Base-by-base conservation (phyloP, 2,329 filamentous ascomycete genomes). In the Epichloe gansuensis region DNA sequence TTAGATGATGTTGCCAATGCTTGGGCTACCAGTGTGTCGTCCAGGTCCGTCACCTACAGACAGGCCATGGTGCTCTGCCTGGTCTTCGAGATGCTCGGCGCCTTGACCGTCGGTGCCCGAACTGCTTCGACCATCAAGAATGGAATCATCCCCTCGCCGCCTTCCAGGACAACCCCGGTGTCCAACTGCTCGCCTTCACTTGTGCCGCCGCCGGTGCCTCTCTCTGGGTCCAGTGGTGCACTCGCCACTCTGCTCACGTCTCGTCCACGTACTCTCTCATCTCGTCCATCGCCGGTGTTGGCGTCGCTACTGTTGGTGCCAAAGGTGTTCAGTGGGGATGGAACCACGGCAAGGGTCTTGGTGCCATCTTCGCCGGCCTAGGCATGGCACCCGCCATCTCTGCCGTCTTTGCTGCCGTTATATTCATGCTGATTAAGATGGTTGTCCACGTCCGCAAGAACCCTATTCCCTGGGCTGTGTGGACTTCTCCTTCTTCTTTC, bases 1-100 rank as follows among this genome's bases (percentile, higher is more conserved):
- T 54, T 54, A 85, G 82, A 90, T 69, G 87, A 91, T 85, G 86
- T 91, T 53, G 86, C 87, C 63, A 91, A 91, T 70, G 74, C 86
- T 49, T 91, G 85, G 83, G 86, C 86, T 7, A 91, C 87, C 60
- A 85, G 80, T 44, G 59, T 91, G 54, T 90, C 86, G 21, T 90
- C 86, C n/a, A 73, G 86, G 51, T 90, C 86, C 58, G 75, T 88
- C 62, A 74, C 82, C 2, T 86, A 88, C 70, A 69, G 78, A 58
- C 81, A 84, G 68, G 83, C 81, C 55, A 83, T 83, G 80, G 58
- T 82, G 39, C 69, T 85, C 46, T 77, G 80, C 42, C 77, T 78
- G 48, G 68, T 85, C 55, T 85, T 85, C 66, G 83, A 87, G 65
- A 75, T 85, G 67, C 66, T 79, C 42, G 83, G 83, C 44, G 82